These are phyloP conservation scores for Hymenoscyphus infarciens DNA, from an alignment of 2,329 filamentous ascomycete species.

Conservation along the genomic window DNA sequence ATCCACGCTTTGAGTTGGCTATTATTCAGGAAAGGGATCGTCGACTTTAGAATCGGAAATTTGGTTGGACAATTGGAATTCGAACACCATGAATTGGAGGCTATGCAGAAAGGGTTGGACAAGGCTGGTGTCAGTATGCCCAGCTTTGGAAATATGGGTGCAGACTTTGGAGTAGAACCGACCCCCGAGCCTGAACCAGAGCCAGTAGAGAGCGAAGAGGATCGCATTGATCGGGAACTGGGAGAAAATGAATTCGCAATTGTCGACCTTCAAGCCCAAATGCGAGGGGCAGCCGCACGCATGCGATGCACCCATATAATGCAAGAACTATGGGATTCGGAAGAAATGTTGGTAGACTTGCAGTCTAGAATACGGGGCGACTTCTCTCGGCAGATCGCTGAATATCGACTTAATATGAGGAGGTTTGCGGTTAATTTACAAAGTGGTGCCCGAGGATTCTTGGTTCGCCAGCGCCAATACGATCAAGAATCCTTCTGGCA, in stretches of 20 bases:
- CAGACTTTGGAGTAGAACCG: constrained; percentile 85
- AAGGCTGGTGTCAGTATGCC: constrained; percentile 95
- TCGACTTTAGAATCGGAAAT: constrained; percentile 94
- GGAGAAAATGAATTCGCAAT: constrained; percentile 70
- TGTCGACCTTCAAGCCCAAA: constrained; percentile 79
- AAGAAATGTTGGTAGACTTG: constrained; percentile 73
- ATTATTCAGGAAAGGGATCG: constrained; percentile 90
- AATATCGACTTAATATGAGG: constrained; percentile 80
- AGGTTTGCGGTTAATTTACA: constrained; percentile 77
- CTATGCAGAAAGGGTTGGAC: constrained; percentile 94
- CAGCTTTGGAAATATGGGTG: constrained; percentile 95
- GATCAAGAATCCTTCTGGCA: constrained; percentile 66
- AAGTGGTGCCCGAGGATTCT: constrained; percentile 70
- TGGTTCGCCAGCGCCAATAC: constrained; percentile 62
- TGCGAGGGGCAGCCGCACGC: constrained; percentile 75
- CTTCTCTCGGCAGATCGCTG: constrained; percentile 77
- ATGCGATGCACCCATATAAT: constrained; percentile 76
- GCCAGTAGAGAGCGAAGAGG: constrained; percentile 81
- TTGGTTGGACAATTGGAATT: constrained; percentile 95
- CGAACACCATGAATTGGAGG: constrained; percentile 94
- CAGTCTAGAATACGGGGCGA: constrained; percentile 86
- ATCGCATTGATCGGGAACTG: constrained; percentile 78
- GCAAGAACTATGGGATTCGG: constrained; percentile 85
- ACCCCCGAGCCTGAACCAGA: constrained; percentile 66
- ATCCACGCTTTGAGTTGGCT: constrained; percentile 97